Conservation (phyloP, 75 land plant genomes). For the Ceratopteris richardii region DNA sequence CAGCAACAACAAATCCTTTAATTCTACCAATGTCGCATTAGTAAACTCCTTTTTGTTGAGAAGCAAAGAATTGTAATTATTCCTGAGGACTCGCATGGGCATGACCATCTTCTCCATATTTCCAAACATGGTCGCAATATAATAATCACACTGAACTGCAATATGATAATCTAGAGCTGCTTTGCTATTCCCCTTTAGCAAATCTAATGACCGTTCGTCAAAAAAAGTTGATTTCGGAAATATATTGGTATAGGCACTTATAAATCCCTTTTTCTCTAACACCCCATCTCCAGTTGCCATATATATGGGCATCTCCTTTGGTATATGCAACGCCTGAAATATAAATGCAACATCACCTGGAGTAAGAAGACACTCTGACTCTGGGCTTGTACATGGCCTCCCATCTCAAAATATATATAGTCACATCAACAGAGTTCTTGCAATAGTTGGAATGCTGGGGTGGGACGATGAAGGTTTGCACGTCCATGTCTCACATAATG, state of each 20-base stretch:
- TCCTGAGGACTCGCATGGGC: slow-evolving; percentile 62
- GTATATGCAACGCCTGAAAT: slow-evolving; percentile 57
- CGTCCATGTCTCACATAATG: no score
- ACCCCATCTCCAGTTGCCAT: slow-evolving; percentile 82
- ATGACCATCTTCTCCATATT: slow-evolving; percentile 99
- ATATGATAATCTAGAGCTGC: slow-evolving; percentile 86
- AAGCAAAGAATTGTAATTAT: slow-evolving; percentile 44
- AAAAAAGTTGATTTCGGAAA: slow-evolving; percentile 53
- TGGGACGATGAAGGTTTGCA: no score
- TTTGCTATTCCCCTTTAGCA: slow-evolving; percentile 78
- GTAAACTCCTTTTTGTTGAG: slow-evolving; percentile 57
- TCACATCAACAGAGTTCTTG: no score
- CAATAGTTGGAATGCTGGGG: no score
- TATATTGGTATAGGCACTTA: slow-evolving; percentile 51
- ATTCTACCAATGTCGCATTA: slow-evolving; percentile 24
- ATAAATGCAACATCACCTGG: slow-evolving; percentile 73
- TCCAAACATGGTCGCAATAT: slow-evolving; percentile 84
- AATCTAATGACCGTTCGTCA: slow-evolving; percentile 31
- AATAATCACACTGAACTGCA: slow-evolving; percentile 73
- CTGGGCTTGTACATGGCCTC: no score
- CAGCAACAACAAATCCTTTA: no score
- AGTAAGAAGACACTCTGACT: slow-evolving; percentile 86
- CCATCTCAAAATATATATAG: no score
- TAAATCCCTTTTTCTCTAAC: slow-evolving; percentile 55
- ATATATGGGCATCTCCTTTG: slow-evolving; percentile 57